Conservation (phyloP, 2,329 filamentous ascomycete genomes). For the Claviceps humidiphila region DNA sequence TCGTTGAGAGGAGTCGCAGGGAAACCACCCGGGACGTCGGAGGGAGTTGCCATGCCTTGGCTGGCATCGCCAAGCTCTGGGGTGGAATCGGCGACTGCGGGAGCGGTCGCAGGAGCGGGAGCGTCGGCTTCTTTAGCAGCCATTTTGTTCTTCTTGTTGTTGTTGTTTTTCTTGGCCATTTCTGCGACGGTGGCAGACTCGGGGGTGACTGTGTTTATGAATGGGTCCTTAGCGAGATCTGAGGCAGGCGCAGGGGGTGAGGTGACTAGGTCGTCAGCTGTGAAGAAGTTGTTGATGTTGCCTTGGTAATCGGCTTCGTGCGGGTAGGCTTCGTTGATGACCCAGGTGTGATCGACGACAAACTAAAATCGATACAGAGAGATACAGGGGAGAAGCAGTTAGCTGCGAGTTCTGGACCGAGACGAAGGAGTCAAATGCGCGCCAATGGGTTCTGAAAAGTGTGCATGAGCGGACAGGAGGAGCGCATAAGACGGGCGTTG, state of each 20-base stretch:
- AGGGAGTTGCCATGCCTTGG: constrained; percentile 16
- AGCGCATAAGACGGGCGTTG: constrained; percentile 7
- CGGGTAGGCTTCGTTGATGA: constrained; percentile 64
- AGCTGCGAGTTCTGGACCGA: constrained; percentile 4
- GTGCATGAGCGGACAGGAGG: constrained; percentile 8
- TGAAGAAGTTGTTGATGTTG: constrained; percentile 88
- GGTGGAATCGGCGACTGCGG: not conserved
- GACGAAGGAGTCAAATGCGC: constrained; percentile 4
- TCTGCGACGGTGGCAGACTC: constrained; percentile 53
- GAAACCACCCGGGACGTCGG: constrained; percentile 31
- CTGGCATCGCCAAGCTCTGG: constrained; percentile 7
- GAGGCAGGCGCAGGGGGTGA: constrained; percentile 8
- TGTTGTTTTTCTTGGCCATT: constrained; percentile 47
- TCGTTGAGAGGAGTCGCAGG: constrained; percentile 54
- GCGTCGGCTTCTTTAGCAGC: constrained; percentile 5
- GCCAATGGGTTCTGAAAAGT: constrained; percentile 3
- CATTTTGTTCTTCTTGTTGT: constrained; percentile 27
- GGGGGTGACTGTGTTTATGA: constrained; percentile 56
- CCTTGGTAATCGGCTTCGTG: constrained; percentile 71
- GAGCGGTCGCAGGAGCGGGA: constrained; percentile 1
- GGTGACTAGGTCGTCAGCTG: constrained; percentile 52
- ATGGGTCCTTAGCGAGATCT: constrained; percentile 26
- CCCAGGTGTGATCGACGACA: constrained; percentile 87
- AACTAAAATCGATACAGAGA: constrained; percentile 47
- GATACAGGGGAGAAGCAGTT: constrained; percentile 7